These are phyloP conservation scores for Zygosaccharomyces lentus DNA, from an alignment of 805 yeast species.

Conservation along the genomic window DNA sequence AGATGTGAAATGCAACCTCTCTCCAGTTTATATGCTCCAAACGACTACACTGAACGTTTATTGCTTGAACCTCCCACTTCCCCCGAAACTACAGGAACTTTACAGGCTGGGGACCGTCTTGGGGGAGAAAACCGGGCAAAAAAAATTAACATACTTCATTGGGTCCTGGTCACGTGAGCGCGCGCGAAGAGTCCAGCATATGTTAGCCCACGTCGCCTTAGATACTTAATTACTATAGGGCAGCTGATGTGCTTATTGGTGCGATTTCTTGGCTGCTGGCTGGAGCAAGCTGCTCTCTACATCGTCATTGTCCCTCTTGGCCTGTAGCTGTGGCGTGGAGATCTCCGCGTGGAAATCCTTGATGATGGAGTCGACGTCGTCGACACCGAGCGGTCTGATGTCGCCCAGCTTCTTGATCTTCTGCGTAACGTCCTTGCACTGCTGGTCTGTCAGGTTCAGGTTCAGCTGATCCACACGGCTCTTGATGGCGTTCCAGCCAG, in stretches of 20 bases:
- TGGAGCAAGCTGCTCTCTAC: constrained; percentile 21
- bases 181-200: background rate
- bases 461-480: constrained; percentile 96
- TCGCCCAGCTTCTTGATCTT: constrained; percentile 94
- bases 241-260: constrained; percentile 5
- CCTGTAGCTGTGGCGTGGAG: constrained; percentile 47
- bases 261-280: constrained; percentile 36
- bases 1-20: background rate
- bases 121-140: background rate
- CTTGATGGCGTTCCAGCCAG: constrained; percentile 99
- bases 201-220: background rate
- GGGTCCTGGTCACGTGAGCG: constrained; percentile 7
- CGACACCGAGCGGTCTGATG: constrained; percentile 88
- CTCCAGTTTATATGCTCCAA: background rate
- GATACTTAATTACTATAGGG: background rate
- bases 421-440: constrained; percentile 89
- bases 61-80: background rate
- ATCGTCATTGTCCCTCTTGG: constrained; percentile 25
- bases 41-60: background rate
- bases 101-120: background rate
- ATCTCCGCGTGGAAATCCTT: constrained; percentile 85
- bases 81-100: constrained; percentile 1
- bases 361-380: constrained; percentile 95
- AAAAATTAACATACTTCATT: constrained; percentile 1
- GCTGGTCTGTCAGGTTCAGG: constrained; percentile 82